Evolutionary conservation across 1,139 yeast genomes (phyloP), one percentile per base, ranked within the genome.

Genomic region (Protomyces lactucae-debilis): DNA sequence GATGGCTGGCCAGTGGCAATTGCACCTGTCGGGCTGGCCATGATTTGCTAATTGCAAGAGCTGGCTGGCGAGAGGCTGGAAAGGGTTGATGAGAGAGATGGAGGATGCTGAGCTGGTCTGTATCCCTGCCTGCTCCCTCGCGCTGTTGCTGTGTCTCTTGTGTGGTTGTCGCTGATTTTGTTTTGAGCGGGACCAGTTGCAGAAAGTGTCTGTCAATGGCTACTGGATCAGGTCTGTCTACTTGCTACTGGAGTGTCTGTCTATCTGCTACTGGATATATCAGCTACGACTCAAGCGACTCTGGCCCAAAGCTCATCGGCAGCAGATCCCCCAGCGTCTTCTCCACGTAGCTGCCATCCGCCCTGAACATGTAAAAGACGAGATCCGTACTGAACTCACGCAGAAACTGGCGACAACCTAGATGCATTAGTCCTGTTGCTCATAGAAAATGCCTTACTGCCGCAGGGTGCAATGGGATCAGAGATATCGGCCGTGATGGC

Each of bases 241-340:
- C 14, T n/a, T 14, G n/a, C 43, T 39, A n/a, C n/a, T 21, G 23
- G 23, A 21, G 23, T 21, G 23, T 21, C 23, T 18, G 28, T 3
- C 28, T 28, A 3, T 6, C 14, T n/a, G 52, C 9, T 45, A 21
- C 14, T 21, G 8, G 28, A 14, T n/a, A 8, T 1, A 12, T 6
- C 6, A 46, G 32, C 37, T 51, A 51, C 25, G 54, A 12, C 8
- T 39, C 51, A 32, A 59, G 53, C 21, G 52, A 40, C 43, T 59
- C 63, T 6, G 63, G 63, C 36, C 63, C 63, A 45, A 59, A 59
- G 43, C 52, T 25, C 63, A 59, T 59, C 2, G 63, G 63, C 45
- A 59, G 36, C 37, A 59, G 57, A 16, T 52, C 57, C 21, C 32
- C 63, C 43, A 59, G 53, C 23, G 63, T 59, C 45, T 59, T 59